Base-by-base conservation (phyloP, 2,329 filamentous ascomycete genomes). In the Periconia sp. region DNA sequence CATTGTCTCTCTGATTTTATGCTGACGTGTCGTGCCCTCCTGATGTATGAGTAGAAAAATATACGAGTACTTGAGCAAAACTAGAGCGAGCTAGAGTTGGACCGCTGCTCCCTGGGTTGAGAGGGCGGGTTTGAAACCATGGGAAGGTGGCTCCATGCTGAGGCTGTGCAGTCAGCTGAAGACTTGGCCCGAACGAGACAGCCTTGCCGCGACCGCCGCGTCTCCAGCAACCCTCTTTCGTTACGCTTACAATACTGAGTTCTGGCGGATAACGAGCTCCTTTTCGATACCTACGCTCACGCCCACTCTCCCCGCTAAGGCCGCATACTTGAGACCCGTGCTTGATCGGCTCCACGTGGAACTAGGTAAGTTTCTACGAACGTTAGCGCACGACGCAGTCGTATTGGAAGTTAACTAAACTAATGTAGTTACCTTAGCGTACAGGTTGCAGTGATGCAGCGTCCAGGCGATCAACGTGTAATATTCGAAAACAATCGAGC, bases 391-490 rank as follows among this genome's bases (percentile, higher is more conserved):
- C 23, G 23, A 25, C 23, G 23, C 23, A 25, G 23, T 12, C 23
- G 23, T n/a, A n/a, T n/a, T n/a, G n/a, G n/a, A n/a, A n/a, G n/a
- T n/a, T n/a, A n/a, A n/a, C n/a, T n/a, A n/a, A n/a, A n/a, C n/a
- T n/a, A n/a, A n/a, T n/a, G n/a, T 25, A n/a, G n/a, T n/a, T 25
- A 25, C 28, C 11, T 15, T 26, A 36, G 17, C 41, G 43, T 36
- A 25, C 32, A 36, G 19, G 37, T 41, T 30, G 36, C 34, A 25
- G 7, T 12, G 23, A 25, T 25, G 23, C 23, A 25, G 23, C 23
- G 7, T 12, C 7, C 23, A 7, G 12, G 7, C 12, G 7, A 7
- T 12, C 23, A 12, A 7, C 12, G 13, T 17, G 16, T 12, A 9
- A 18, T 16, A 16, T 32, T 16, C 16, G 12, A n/a, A 4, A 12